phyloP scores from a whole-genome alignment of 2,329 filamentous ascomycete genomes.

The Chaetomiaceae sp. region DNA sequence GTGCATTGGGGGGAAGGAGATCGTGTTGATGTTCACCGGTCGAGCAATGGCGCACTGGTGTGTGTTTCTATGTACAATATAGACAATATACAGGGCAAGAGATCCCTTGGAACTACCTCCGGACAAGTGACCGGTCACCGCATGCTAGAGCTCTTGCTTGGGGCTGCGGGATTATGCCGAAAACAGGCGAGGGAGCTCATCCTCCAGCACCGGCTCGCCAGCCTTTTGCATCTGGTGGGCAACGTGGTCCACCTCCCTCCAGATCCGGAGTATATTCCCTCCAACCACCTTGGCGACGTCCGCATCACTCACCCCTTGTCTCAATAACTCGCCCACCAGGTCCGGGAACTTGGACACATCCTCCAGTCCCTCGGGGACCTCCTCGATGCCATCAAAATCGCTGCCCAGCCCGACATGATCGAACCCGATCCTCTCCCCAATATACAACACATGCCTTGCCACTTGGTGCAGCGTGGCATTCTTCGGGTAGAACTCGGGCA shows the following conservation, averaged over 20 bases:
- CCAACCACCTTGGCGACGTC: constrained; percentile 74
- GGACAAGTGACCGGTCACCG: background rate
- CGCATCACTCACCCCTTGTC: constrained; percentile 65
- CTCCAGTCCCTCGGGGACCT: constrained; percentile 67
- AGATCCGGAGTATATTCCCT: constrained; percentile 77
- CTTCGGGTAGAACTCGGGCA: constrained; percentile 62
- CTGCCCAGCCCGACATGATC: constrained; percentile 84
- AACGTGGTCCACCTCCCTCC: constrained; percentile 71
- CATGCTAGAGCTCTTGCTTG: background rate
- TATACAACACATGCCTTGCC: constrained; percentile 73
- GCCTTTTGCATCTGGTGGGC: constrained; percentile 59
- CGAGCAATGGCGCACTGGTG: background rate
- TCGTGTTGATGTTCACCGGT: background rate
- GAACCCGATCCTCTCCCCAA: constrained; percentile 78
- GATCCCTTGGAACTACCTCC: background rate
- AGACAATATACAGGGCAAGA: background rate
- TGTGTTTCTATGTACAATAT: constrained; percentile 15
- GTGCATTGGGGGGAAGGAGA: background rate
- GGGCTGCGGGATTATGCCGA: background rate
- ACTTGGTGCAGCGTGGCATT: constrained; percentile 74
- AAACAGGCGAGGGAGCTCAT: constrained; percentile 37
- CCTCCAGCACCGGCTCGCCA: constrained; percentile 50
- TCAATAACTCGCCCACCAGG: constrained; percentile 69
- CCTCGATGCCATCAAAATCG: constrained; percentile 76
- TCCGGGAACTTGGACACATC: constrained; percentile 82